These are phyloP conservation scores for Populus tremula DNA, from an alignment of 345 rosid species.

Conservation along the genomic window DNA sequence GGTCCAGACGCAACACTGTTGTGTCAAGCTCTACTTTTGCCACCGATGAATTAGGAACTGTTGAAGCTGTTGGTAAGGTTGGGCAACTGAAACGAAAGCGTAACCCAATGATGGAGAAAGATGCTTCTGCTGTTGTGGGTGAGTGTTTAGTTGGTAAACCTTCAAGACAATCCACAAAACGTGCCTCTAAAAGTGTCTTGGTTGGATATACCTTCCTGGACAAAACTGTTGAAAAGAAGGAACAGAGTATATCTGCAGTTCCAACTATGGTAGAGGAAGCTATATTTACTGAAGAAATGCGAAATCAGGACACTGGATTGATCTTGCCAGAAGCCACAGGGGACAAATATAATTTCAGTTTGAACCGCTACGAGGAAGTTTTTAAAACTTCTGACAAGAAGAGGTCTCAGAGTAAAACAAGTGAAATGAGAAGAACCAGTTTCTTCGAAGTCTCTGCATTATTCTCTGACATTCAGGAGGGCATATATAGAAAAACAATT, in stretches of 20 bases:
- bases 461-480: slow-evolving; percentile 2
- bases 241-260: not conserved
- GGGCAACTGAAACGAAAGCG: slow-evolving; percentile 3
- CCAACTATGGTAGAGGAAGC: not conserved
- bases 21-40: slow-evolving; percentile 12
- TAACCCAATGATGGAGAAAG: slow-evolving; percentile 16
- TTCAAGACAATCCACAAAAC: slow-evolving; percentile 19
- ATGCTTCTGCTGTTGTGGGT: not conserved
- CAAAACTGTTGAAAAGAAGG: slow-evolving; percentile 15
- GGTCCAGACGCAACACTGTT: slow-evolving; percentile 29
- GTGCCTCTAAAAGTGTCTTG: not conserved
- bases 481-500: not conserved
- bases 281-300: not conserved
- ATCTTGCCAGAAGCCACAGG: slow-evolving; percentile 13
- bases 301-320: slow-evolving; percentile 7
- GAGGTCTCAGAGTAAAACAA: not conserved
- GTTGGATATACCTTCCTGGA: slow-evolving; percentile 2
- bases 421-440: not conserved
- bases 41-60: not conserved
- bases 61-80: not conserved
- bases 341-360: slow-evolving; percentile 1
- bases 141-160: slow-evolving; percentile 16
- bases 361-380: slow-evolving; percentile 4
- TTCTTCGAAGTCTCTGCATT: slow-evolving; percentile 3
- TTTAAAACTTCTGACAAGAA: slow-evolving; percentile 13